Evolutionary conservation across 495 filamentous ascomycete species (phyloP).

Genomic region (Aspergillus campestris): DNA sequence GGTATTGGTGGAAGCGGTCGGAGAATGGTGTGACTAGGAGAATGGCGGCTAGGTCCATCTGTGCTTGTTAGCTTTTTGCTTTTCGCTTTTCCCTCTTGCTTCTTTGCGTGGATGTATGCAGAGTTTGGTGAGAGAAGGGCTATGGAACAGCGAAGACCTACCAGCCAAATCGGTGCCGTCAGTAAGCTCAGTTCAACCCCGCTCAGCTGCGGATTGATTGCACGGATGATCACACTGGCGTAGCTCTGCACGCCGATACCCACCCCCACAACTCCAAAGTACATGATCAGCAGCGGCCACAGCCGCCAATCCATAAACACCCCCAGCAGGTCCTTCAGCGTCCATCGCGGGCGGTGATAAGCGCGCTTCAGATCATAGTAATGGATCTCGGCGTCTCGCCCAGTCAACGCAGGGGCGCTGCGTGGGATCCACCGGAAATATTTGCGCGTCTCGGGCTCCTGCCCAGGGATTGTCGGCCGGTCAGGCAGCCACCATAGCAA

Average conservation of each 20-base stretch:
- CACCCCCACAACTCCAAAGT: slow-evolving; percentile 89
- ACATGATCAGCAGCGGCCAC: slow-evolving; percentile 82
- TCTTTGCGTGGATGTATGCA: neutral
- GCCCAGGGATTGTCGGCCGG: slow-evolving; percentile 62
- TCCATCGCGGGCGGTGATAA: slow-evolving; percentile 66
- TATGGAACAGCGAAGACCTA: slow-evolving; percentile 28
- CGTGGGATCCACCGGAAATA: slow-evolving; percentile 53
- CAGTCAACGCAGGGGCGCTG: slow-evolving; percentile 61
- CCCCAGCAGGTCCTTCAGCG: slow-evolving; percentile 51
- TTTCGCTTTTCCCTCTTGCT: neutral
- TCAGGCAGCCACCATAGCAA: slow-evolving; percentile 90
- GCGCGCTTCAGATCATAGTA: slow-evolving; percentile 78
- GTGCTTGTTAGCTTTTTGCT: slow-evolving; percentile 3
- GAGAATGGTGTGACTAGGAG: slow-evolving; percentile 77
- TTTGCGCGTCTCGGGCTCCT: slow-evolving; percentile 24
- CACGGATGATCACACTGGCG: slow-evolving; percentile 74
- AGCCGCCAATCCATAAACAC: slow-evolving; percentile 79
- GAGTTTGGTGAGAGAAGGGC: neutral
- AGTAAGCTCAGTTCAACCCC: slow-evolving; percentile 72
- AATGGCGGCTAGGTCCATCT: slow-evolving; percentile 86
- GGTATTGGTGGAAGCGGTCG: slow-evolving; percentile 76
- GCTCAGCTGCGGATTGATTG: slow-evolving; percentile 62
- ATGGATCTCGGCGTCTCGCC: slow-evolving; percentile 71
- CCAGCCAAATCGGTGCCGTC: slow-evolving; percentile 86
- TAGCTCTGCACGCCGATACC: slow-evolving; percentile 85